Conservation (phyloP, 176 grass and related monocot species). For the Ampelocalamus luodianensis region DNA sequence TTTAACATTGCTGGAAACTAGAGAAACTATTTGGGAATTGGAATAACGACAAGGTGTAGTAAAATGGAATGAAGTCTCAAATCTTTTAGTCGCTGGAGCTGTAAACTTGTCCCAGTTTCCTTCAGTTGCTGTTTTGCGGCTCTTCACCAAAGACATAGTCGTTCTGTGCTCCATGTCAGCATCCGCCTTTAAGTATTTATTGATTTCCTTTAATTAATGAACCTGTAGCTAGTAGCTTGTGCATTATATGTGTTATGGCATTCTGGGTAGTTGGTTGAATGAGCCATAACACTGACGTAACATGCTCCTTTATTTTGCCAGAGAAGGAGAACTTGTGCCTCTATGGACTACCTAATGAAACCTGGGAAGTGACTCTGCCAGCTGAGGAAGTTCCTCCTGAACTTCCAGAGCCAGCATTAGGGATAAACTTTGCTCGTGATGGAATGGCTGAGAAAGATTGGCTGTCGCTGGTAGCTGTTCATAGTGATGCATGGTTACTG, state of each 20-base stretch:
- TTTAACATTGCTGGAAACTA: not conserved
- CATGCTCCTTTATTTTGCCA: slow-evolving; percentile 41
- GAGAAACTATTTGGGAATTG: not conserved
- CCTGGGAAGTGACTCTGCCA: slow-evolving; percentile 67
- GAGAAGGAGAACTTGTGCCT: slow-evolving; percentile 80
- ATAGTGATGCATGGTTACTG: slow-evolving; percentile 87
- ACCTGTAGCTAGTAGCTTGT: not conserved
- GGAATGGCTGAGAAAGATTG: slow-evolving; percentile 59
- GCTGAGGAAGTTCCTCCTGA: slow-evolving; percentile 65
- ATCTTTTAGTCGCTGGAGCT: not conserved
- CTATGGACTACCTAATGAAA: slow-evolving; percentile 60
- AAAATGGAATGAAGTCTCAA: not conserved
- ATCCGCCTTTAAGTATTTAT: not conserved
- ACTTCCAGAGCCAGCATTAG: slow-evolving; percentile 75
- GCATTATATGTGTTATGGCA: not conserved
- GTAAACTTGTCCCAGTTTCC: not conserved
- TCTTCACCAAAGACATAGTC: not conserved
- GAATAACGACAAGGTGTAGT: not conserved
- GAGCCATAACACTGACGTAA: slow-evolving; percentile 5
- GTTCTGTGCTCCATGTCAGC: not conserved
- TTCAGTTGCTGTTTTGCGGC: not conserved
- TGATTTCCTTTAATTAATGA: slow-evolving; percentile 30
- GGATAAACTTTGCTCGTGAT: slow-evolving; percentile 48
- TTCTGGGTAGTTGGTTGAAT: slow-evolving; percentile 7
- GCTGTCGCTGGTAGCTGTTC: slow-evolving; percentile 63